Evolutionary conservation across 129 eudicot species (phyloP), one percentile per base, ranked within the genome.

Genomic region (Tagetes patula): DNA sequence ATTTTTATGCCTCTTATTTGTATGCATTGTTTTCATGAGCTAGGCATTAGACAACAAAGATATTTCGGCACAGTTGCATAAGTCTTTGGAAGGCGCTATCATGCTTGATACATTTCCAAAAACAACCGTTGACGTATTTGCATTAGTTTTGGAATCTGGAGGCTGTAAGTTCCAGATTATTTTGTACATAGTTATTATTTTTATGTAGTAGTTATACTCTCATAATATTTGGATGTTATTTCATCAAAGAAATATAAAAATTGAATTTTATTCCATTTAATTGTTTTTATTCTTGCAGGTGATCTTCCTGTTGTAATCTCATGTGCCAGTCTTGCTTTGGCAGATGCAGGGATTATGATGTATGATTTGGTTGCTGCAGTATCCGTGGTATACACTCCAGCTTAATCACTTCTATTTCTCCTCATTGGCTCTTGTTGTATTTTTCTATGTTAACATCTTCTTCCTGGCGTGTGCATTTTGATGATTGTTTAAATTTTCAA

Each of bases 271-370:
- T 40, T 41, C 49, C 11, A 36, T 41, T 4, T 65, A 52, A 34
- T 61, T 61, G 5, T 11, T 6, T 9, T 61, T 61, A 36, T 61
- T 70, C 12, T 74, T 64, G 76, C 85, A 94, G 98, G 99, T 74
- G 99, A 94, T 83, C 99, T 94, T 77, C 96, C 99, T 53, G 96
- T 88, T 49, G 85, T 94, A 67, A 85, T 91, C 65, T 82, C 99
- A 62, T 94, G 99, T 69, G 99, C 99, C 13, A 94, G 99, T 78
- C 94, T 94, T 73, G 99, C 99, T 73, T 82, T 94, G 69, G 97
- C 96, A 31, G 97, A 94, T 86, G 99, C 99, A 14, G 99, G 99
- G 74, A 95, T 95, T 69, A 81, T 88, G 96, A 80, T 95, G 86
- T 95, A 88, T 83, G 99, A 90, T 80, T 80, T 95, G 75, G 89